These are phyloP conservation scores for Talaromyces sp. DNA, from an alignment of 2,329 filamentous ascomycete genomes.

Conservation along the genomic window DNA sequence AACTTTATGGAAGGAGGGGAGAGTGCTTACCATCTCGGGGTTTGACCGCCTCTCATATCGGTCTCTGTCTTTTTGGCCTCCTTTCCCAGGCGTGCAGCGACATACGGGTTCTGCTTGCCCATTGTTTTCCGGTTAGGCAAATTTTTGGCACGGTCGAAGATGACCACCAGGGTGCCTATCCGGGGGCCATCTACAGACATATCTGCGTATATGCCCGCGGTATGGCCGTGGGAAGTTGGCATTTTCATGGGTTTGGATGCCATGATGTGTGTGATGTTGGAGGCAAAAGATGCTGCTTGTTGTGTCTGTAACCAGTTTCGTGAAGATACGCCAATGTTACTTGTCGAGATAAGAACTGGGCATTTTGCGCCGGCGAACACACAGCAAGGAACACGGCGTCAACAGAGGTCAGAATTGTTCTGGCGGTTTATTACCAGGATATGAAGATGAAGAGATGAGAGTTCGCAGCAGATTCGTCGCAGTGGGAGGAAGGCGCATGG, in stretches of 20 bases:
- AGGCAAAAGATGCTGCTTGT: background rate
- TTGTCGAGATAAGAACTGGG: background rate
- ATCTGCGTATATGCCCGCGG: conserved; percentile 89
- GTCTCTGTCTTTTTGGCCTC: conserved; percentile 97
- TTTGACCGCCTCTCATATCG: conserved; percentile 90
- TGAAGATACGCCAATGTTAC: background rate
- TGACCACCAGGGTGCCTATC: conserved; percentile 86
- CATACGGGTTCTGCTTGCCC: conserved; percentile 98
- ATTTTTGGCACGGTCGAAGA: conserved; percentile 95
- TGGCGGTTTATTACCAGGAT: background rate
- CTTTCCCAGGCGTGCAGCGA: conserved; percentile 87
- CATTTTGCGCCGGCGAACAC: conserved; percentile 3
- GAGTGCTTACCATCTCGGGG: conserved; percentile 73
- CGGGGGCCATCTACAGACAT: conserved; percentile 88
- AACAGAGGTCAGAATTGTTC: background rate
- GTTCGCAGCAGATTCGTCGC: background rate
- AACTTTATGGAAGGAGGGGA: background rate
- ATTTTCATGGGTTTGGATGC: conserved; percentile 46
- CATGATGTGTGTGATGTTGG: conserved; percentile 6
- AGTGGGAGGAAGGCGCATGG: background rate
- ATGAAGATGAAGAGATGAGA: conserved; percentile 6
- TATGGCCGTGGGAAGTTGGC: conserved; percentile 62
- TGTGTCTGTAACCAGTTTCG: background rate
- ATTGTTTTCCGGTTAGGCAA: conserved; percentile 94
- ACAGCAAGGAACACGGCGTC: background rate